phyloP scores from a whole-genome alignment of 129 eudicot genomes.

The Centaurea solstitialis region DNA sequence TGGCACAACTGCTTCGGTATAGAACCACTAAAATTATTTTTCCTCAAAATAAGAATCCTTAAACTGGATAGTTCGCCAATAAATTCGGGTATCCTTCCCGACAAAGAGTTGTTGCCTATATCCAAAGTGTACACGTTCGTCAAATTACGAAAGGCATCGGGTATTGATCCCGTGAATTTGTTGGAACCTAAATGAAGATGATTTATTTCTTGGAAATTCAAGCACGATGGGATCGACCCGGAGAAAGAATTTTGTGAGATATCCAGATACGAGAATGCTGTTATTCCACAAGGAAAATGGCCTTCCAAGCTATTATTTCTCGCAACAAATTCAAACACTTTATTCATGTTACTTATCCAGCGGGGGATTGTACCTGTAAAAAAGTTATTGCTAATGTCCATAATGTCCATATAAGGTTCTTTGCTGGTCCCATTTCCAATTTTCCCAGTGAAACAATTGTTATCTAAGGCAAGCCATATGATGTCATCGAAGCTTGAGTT shows the following conservation, averaged over 20 bases:
- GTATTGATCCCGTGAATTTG: too few relatives aligned
- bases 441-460: slow-evolving; percentile 23
- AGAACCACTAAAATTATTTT: too few relatives aligned
- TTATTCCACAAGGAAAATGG: slow-evolving; percentile 17
- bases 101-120: not conserved
- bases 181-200: slow-evolving; percentile 22
- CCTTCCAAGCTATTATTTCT: slow-evolving; percentile 25
- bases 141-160: too few relatives aligned
- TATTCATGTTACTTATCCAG: not conserved
- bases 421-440: too few relatives aligned
- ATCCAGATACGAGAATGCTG: too few relatives aligned
- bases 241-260: not conserved
- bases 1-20: too few relatives aligned
- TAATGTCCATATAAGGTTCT: too few relatives aligned
- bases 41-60: slow-evolving; percentile 24
- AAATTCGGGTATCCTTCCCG: slow-evolving; percentile 14
- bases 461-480: not conserved
- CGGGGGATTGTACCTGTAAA: slow-evolving; percentile 23
- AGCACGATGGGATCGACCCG: slow-evolving; percentile 28
- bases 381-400: too few relatives aligned
- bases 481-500: not conserved
- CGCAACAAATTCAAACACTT: not conserved
- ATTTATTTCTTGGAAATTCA: not conserved
- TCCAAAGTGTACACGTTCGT: too few relatives aligned
- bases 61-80: slow-evolving; percentile 9